Conservation (phyloP, 805 yeast genomes). For the Starmerella cellae region DNA sequence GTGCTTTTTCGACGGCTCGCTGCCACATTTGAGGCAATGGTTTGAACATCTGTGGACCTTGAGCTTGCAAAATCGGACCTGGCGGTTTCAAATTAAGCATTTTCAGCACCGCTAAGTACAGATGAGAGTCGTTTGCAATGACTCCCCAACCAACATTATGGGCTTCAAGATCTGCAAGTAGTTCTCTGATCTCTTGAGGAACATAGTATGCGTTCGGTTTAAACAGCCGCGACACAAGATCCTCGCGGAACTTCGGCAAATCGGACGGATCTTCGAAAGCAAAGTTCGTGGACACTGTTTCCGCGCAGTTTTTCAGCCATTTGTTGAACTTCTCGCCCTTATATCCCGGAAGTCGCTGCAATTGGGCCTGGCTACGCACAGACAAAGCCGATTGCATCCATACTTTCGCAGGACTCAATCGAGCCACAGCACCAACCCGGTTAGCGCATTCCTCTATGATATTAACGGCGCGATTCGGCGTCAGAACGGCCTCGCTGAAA, state of each 20-base stretch:
- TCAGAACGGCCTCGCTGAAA: constrained; percentile 19
- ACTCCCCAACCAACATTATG: constrained; percentile 23
- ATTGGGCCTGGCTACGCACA: constrained; percentile 15
- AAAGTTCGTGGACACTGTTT: constrained; percentile 7
- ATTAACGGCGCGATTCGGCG: constrained; percentile 8
- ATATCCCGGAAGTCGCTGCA: constrained; percentile 7
- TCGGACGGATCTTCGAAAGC: not conserved
- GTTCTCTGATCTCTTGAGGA: constrained; percentile 9
- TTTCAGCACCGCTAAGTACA: constrained; percentile 17
- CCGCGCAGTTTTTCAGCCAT: constrained; percentile 12
- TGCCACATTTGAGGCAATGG: constrained; percentile 22
- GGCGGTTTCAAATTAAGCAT: constrained; percentile 10
- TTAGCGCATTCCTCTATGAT: constrained; percentile 3
- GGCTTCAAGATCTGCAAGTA: constrained; percentile 10
- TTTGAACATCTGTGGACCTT: constrained; percentile 16
- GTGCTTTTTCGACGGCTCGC: constrained; percentile 18
- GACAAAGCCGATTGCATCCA: constrained; percentile 17
- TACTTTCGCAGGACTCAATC: not conserved
- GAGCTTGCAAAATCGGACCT: constrained; percentile 9
- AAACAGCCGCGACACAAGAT: constrained; percentile 5
- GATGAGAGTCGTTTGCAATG: constrained; percentile 22
- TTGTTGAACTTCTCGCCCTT: constrained; percentile 11
- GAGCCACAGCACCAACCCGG: constrained; percentile 3
- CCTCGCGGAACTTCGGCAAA: constrained; percentile 2
- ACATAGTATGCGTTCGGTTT: constrained; percentile 16